These are phyloP conservation scores for Vaccinium vitisidaea DNA, from an alignment of 148 eudicot species.

Conservation along the genomic window DNA sequence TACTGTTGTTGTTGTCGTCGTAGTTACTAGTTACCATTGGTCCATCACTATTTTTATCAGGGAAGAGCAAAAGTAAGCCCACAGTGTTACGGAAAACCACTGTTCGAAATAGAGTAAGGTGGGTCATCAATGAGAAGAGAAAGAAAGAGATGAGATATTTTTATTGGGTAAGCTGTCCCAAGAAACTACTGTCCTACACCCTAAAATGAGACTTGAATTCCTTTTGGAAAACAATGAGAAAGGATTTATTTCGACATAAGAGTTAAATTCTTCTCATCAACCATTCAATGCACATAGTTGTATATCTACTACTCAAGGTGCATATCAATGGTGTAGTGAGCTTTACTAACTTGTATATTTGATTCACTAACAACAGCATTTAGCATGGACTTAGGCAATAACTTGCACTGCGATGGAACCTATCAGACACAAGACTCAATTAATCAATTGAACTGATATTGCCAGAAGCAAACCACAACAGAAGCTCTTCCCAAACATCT, in stretches of 20 bases:
- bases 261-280: not conserved
- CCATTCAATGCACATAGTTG: not conserved
- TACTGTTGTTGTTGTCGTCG: too few species aligned
- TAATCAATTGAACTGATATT: not conserved
- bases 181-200: not conserved
- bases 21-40: too few species aligned
- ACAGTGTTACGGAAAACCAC: not conserved
- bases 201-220: not conserved
- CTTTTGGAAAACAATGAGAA: not conserved
- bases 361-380: not conserved
- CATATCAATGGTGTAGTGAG: not conserved
- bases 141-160: not conserved
- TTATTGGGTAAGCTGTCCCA: not conserved
- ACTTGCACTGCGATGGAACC: not conserved
- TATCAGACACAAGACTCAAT: not conserved
- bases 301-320: too few species aligned
- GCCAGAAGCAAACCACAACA: not conserved
- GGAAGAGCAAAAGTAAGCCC: not conserved
- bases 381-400: not conserved
- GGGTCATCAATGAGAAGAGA: not conserved
- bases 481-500: not conserved
- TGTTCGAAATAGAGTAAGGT: not conserved
- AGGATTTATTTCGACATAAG: too few species aligned
- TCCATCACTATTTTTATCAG: not conserved
- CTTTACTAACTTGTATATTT: not conserved